Base-by-base conservation (phyloP, 2,329 filamentous ascomycete species). In the Aureobasidium melanogenum region DNA sequence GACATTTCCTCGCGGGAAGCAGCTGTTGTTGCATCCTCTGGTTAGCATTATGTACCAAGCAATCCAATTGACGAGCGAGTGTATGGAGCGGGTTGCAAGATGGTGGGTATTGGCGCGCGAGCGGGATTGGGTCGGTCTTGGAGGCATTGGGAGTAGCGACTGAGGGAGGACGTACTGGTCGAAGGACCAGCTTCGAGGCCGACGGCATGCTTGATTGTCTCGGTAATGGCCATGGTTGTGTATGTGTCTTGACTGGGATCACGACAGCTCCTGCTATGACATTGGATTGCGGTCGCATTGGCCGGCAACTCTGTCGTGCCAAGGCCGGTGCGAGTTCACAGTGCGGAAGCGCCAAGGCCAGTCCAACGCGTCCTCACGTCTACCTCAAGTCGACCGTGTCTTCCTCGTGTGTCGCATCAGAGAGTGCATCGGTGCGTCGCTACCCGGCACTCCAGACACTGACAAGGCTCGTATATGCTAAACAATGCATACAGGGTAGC, bases 1-100 rank as follows among this genome's bases (percentile, higher is more conserved):
- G 89, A 87, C 93, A 97, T 97, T 77, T 94, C 89, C 81, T 95
- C 87, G 76, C 91, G 85, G 66, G 89, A 90, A 68, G 90, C 90
- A 75, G 83, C 87, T 90, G 72, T 67, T 59, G 17, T 44, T n/a
- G 15, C 22, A 39, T 9, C 34, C 36, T 28, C 3, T 14, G 8
- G 6, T 67, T 43, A 67, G 66, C 43, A 62, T 56, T 10, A 6
- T 19, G 15, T n/a, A n/a, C 6, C 17, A 2, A 39, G 5, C 19
- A 28, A 2, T 14, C 3, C 32, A 47, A 60, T 51, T 43, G 56
- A 44, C 55, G 55, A 26, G 22, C 12, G 15, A 12, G 32, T 7
- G 24, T 36, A 32, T 19, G 30, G 41, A 36, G 30, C 4, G 34
- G 14, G 26, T 32, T 41, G 32, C 41, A 36, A 38, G 26, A 44